Conservation (phyloP, 2,329 filamentous ascomycete species). For the Fusarium fujikuroi region DNA sequence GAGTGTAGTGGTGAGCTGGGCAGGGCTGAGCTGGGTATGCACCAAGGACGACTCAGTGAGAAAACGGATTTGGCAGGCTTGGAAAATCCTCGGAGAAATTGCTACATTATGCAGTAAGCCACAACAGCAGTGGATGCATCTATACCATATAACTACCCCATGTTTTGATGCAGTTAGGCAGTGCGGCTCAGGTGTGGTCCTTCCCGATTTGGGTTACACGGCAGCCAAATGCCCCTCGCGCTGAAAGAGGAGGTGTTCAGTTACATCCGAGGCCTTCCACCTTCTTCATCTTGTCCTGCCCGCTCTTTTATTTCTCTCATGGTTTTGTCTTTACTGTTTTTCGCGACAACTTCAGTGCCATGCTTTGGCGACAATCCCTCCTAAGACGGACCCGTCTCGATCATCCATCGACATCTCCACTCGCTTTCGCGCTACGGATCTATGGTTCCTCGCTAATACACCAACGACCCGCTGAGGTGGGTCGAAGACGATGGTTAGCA, state of each 20-base stretch:
- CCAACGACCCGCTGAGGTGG: slow-evolving; percentile 36
- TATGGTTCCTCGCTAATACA: slow-evolving; percentile 39
- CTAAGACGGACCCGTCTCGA: slow-evolving; percentile 40
- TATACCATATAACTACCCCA: slow-evolving; percentile 24
- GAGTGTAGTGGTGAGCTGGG: slow-evolving; percentile 7
- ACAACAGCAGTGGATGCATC: background rate
- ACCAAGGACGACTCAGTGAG: slow-evolving; percentile 29
- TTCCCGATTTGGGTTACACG: slow-evolving; percentile 40
- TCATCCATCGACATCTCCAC: slow-evolving; percentile 34
- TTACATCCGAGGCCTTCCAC: slow-evolving; percentile 17
- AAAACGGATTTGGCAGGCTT: slow-evolving; percentile 35
- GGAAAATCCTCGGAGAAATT: slow-evolving; percentile 42
- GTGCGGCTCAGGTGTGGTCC: slow-evolving; percentile 11
- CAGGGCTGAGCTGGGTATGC: slow-evolving; percentile 19
- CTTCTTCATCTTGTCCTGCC: background rate
- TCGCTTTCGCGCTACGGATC: slow-evolving; percentile 36
- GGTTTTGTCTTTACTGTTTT: background rate
- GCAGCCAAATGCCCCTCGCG: slow-evolving; percentile 33
- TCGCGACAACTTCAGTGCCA: slow-evolving; percentile 32
- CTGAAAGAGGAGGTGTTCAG: slow-evolving; percentile 29
- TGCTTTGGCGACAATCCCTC: slow-evolving; percentile 46
- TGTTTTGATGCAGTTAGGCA: slow-evolving; percentile 31
- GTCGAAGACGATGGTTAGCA: slow-evolving; percentile 44
- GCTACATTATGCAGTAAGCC: slow-evolving; percentile 15
- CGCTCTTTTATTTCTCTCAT: background rate